These are phyloP conservation scores for Sugiyamaella xylanicola DNA, from an alignment of 1,139 yeast genomes.

Conservation along the genomic window DNA sequence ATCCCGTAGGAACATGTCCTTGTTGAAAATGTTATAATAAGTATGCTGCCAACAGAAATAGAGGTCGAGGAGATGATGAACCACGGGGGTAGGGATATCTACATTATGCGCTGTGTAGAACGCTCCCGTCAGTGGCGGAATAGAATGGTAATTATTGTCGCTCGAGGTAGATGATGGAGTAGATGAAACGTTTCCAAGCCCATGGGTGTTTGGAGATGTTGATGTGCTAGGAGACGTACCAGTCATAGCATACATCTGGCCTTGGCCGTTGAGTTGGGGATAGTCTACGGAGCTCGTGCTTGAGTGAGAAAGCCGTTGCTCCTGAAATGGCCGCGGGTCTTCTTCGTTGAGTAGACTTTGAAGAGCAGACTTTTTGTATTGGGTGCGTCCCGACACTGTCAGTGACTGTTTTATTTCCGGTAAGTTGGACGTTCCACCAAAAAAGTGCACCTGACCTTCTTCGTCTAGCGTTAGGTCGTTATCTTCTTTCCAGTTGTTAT, in stretches of 20 bases:
- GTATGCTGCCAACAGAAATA: conserved; percentile 37
- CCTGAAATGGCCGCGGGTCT: conserved; percentile 10
- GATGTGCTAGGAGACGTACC: conserved; percentile 4
- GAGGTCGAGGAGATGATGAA: conserved; percentile 32
- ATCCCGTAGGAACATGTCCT: conserved; percentile 30
- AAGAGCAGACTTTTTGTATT: conserved; percentile 20
- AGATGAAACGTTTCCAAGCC: not conserved
- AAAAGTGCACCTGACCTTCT: conserved; percentile 34
- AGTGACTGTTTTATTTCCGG: conserved; percentile 23
- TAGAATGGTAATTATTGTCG: conserved; percentile 13
- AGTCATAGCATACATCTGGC: not conserved
- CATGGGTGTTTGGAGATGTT: conserved; percentile 7
- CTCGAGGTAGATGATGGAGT: conserved; percentile 15
- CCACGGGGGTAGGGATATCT: conserved; percentile 24
- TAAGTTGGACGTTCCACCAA: conserved; percentile 35
- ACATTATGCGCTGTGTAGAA: conserved; percentile 21
- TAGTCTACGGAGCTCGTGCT: not conserved
- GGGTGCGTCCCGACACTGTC: conserved; percentile 21
- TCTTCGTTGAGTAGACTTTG: conserved; percentile 14
- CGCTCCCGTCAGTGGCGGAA: conserved; percentile 18
- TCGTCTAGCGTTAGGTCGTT: conserved; percentile 28
- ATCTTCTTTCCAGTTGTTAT: conserved; percentile 20
- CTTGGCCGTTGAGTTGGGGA: not conserved
- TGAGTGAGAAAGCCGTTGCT: not conserved
- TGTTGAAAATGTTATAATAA: conserved; percentile 31